Base-by-base conservation (phyloP, 768 basidiomycete species). In the Filobasidium floriforme region DNA sequence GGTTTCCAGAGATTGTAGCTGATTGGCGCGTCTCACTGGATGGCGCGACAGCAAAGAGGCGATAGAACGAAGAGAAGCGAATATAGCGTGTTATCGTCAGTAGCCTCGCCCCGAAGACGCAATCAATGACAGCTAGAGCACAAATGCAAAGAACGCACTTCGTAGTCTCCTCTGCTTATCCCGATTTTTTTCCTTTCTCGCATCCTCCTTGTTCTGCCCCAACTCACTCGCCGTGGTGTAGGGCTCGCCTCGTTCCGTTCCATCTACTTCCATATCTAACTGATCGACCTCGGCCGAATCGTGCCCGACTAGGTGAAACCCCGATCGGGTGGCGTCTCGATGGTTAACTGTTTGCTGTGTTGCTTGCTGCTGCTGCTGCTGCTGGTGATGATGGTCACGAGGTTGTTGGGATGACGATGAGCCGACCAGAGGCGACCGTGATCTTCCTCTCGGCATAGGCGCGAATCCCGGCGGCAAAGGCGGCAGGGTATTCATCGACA, bases 111-210 rank as follows among this genome's bases (percentile, higher is more conserved):
- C 26, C 5, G 12, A 4, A 24, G 19, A 51, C 46, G 12, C 24
- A 12, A 6, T 24, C n/a, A 18, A 51, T 6, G 12, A 5, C 46
- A 51, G n/a, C 24, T 9, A 6, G n/a, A 57, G 24, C 24, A 57
- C 6, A 24, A 15, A 57, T 6, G 54, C 5, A 57, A 28, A 24
- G 26, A 57, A 57, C 54, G 22, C 26, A 57, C 54, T 57, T 32
- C 64, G 41, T 24, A 65, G 44, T 19, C 64, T 57, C 29, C 64
- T 43, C 41, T 65, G 64, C 59, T 65, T 65, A 49, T 65, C 64
- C 57, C 64, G 22, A 44, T 65, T 65, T 43, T 65, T 65, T 29
- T 65, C 64, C 59, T 65, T 65, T 65, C 59, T 65, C 44, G 54
- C 22, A 43, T 65, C 64, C 43, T 65, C 57, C 44, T 65, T 65